Base-by-base conservation (phyloP, 805 yeast genomes). In the Metschnikowia colocasiae region DNA sequence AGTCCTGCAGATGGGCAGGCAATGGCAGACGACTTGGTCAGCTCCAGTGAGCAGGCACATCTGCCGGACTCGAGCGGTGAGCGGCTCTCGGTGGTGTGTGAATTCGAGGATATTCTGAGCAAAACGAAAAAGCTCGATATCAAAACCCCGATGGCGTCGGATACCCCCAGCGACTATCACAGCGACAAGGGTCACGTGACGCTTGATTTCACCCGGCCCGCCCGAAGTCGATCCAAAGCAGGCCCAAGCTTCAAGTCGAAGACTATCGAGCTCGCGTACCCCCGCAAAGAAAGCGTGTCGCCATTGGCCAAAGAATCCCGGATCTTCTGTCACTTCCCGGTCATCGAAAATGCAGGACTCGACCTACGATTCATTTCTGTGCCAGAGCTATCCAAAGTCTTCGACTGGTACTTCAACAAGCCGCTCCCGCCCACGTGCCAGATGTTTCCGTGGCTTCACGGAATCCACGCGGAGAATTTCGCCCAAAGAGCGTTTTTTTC, bases 371-470 rank as follows among this genome's bases (percentile, higher is more conserved):
- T 4, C 33, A 44, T 50, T 3, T 38, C 53, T 29, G 48, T 39
- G 13, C 27, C 35, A 3, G 46, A 50, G 18, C 44, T 47, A 7
- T 36, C 46, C 23, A 10, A 57, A 0, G 60, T 70, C 0, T 69
- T 71, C 48, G 44, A 50, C 16, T 68, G 72, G 69, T 72, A 72
- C 53, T 72, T 72, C 53, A 62, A 65, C 53, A 56, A 57, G 16
- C 64, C 67, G 1, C 59, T 72, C 3, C 96, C 97, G 0, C 78
- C 78, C 3, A 83, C 91, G 16, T 76, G 73, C 20, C 59, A 59
- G 9, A 79, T 91, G 75, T 91, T 90, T 57, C 97, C 97, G 0
- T 90, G 97, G 97, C 71, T 88, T 22, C 96, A 91, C 62, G 94
- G 95, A 0, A 70, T 86, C 37, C 81, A 83, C 51, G 73, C 71